Evolutionary conservation across 129 eudicot genomes (phyloP).

Genomic region (Tagetes erecta): DNA sequence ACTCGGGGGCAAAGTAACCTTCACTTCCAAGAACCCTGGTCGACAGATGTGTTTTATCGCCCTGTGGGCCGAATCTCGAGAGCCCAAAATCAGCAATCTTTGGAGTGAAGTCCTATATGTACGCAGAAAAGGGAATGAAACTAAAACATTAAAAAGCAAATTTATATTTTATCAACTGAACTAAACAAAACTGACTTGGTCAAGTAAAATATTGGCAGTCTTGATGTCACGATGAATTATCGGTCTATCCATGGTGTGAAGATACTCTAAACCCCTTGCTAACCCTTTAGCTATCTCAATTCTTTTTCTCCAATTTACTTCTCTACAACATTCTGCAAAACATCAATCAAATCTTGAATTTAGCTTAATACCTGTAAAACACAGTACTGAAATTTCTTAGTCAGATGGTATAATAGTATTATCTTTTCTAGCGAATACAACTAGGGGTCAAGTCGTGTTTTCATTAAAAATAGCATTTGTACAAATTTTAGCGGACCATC

Average conservation of each 20-base stretch:
- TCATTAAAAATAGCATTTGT: too few species aligned
- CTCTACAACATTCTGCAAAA: slow-evolving; percentile 32
- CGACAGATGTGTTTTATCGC: slow-evolving; percentile 42
- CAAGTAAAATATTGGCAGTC: slow-evolving; percentile 52
- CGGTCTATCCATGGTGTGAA: slow-evolving; percentile 39
- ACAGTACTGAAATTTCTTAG: too few species aligned
- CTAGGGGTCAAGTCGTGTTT: too few species aligned
- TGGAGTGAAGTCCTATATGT: slow-evolving; percentile 43
- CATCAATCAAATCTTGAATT: slow-evolving; percentile 22
- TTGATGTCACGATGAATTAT: slow-evolving; percentile 55
- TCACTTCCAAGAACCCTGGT: slow-evolving; percentile 41
- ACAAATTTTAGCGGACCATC: too few species aligned
- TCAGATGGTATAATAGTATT: too few species aligned
- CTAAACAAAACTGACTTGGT: slow-evolving; percentile 24
- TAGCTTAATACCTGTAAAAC: not conserved
- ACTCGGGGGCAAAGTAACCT: slow-evolving; percentile 61
- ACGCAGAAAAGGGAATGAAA: not conserved
- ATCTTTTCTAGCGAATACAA: too few species aligned
- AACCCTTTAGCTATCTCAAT: slow-evolving; percentile 48
- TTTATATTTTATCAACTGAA: not conserved
- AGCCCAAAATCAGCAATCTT: slow-evolving; percentile 55
- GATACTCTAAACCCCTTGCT: slow-evolving; percentile 52
- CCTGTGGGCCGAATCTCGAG: slow-evolving; percentile 49
- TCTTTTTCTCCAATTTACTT: slow-evolving; percentile 47
- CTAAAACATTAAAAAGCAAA: not conserved